Percentiles rank a stretch among this genome's conserved stretches.
Conservation (phyloP, 768 basidiomycete genomes). For the Phylloporus scabripes region DNA sequence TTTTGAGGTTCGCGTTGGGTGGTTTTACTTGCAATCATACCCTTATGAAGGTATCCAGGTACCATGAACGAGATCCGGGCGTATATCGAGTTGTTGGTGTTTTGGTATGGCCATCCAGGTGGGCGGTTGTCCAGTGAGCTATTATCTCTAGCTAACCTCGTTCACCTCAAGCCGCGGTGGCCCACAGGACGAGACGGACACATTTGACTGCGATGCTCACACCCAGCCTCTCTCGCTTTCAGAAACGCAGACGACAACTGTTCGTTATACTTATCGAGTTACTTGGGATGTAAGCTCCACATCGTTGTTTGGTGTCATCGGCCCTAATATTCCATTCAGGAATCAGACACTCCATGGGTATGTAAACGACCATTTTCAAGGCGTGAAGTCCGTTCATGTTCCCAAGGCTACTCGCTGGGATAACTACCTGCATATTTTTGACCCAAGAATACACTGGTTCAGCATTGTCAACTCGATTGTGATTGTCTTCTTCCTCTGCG, state of each 20-base stretch:
- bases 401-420: conserved; percentile 91
- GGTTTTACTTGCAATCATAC: neutral
- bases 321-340: conserved; percentile 36
- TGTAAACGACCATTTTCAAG: conserved; percentile 2
- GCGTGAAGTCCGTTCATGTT: conserved; percentile 8
- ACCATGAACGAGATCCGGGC: conserved; percentile 65
- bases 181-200: conserved; percentile 37
- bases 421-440: conserved; percentile 89
- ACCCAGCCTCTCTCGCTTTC: conserved; percentile 51
- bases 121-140: neutral
- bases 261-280: conserved; percentile 85
- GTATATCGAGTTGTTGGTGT: conserved; percentile 90
- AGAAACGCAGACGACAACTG: conserved; percentile 52
- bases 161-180: conserved; percentile 52
- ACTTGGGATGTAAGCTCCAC: conserved; percentile 67
- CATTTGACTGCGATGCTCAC: conserved; percentile 47
- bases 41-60: conserved; percentile 42
- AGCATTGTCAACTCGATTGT: conserved; percentile 89
- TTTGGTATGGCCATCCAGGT: conserved; percentile 71
- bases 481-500: conserved; percentile 85
- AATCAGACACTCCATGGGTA: conserved; percentile 85
- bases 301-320: neutral
- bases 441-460: conserved; percentile 96
- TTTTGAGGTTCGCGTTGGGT: conserved; percentile 49
- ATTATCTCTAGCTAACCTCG: conserved; percentile 1